Base-by-base conservation (phyloP, 371 early-diverging fungal species). In the Dichotomocladium elegans region DNA sequence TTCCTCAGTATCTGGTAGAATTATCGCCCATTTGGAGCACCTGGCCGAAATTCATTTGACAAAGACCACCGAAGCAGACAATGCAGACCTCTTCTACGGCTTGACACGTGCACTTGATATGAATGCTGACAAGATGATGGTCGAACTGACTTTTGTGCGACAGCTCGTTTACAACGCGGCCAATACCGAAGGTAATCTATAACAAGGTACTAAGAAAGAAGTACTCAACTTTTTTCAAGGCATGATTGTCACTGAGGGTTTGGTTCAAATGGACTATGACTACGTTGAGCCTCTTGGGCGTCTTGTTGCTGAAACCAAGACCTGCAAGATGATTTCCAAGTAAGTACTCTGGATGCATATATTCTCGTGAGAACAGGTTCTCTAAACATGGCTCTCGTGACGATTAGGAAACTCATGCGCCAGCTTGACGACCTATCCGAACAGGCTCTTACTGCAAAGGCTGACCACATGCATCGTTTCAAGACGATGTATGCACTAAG, bases 1-100 rank as follows among this genome's bases (percentile, higher is more conserved):
- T 26, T 29, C 0, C 12, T 6, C 29, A 22, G 3, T n/a, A 17
- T 1, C 35, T 10, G 24, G 29, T 44, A 60, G 83, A 44, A 72
- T 85, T 37, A 80, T 85, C 25, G 66, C 83, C 0, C 88, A 89
- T 46, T 58, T 90, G 40, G 82, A 83, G 34, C 85, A 84, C 31
- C 54, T 90, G 34, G 78, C 83, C 10, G 89, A 90, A 11, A 64
- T 78, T 1, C 80, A 87, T 47, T 57, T 88, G 29, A 53, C 47
- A 3, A 61, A 80, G 7, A 44, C 47, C 24, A 55, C 37, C 30
- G 59, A 59, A 30, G 55, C 67, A 1, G 66, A 55, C n/a, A 65
- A 70, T 37, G 63, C 61, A 10, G 85, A 81, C 29, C 72, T 80
- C 21, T 78, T 79, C 75, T 73, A 74, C 43, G 78, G 78, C 9